These are phyloP conservation scores for Rheum nobile DNA, from an alignment of 148 eudicot species.

Conservation along the genomic window DNA sequence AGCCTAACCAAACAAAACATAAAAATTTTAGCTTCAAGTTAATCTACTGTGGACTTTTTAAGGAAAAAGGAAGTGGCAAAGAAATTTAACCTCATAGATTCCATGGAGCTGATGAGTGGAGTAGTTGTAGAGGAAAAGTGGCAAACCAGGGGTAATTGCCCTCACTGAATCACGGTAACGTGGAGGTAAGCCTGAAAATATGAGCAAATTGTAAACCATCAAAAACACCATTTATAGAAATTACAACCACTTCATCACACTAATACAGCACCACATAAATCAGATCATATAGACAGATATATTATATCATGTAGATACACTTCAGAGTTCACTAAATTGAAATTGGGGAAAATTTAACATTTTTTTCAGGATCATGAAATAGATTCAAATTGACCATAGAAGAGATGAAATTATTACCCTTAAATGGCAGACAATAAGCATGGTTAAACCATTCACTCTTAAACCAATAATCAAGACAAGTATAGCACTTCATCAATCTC, in stretches of 20 bases:
- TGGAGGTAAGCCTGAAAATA: conserved; percentile 69
- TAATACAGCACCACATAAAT: not conserved
- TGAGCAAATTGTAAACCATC: not conserved
- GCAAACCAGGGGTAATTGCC: conserved; percentile 90
- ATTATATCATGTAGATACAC: not conserved
- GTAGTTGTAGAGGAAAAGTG: conserved; percentile 97
- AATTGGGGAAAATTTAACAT: not conserved
- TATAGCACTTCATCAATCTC: not conserved
- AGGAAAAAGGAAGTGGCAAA: not conserved
- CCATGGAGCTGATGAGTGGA: conserved; percentile 99
- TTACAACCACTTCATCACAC: not conserved
- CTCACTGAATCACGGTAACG: conserved; percentile 97
- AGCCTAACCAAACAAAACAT: conserved; percentile 43
- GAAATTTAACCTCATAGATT: conserved; percentile 72
- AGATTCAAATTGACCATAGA: not conserved
- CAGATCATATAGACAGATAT: not conserved
- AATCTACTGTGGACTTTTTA: not conserved
- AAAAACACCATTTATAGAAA: not conserved
- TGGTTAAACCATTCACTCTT: not conserved
- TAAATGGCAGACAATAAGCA: not conserved
- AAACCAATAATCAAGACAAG: not conserved
- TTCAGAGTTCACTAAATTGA: not conserved
- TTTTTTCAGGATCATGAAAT: not conserved
- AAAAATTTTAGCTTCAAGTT: not conserved
- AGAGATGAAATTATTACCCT: not conserved